These are phyloP conservation scores for Darksidea phi DNA, from an alignment of 495 filamentous ascomycete species.

Conservation along the genomic window DNA sequence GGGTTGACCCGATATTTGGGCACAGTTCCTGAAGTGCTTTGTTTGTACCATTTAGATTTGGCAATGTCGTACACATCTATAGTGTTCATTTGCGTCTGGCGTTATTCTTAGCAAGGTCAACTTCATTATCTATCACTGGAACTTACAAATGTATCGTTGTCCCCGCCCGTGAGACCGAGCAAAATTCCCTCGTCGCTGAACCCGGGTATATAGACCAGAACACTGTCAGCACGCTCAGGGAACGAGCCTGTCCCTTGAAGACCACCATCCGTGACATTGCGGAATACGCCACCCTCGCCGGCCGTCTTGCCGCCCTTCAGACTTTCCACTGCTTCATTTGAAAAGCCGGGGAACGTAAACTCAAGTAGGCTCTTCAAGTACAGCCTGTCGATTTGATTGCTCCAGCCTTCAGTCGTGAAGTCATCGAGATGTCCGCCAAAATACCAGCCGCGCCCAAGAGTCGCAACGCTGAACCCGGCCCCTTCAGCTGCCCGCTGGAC, in stretches of 20 bases:
- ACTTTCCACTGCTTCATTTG: constrained; percentile 56
- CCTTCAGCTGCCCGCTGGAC: constrained; percentile 69
- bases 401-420: constrained; percentile 70
- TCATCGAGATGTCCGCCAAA: constrained; percentile 73
- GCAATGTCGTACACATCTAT: constrained; percentile 77
- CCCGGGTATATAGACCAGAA: constrained; percentile 68
- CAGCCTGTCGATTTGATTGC: constrained; percentile 54
- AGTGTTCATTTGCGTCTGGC: constrained; percentile 63
- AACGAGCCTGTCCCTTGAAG: constrained; percentile 63
- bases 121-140: constrained; percentile 10
- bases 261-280: constrained; percentile 70
- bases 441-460: constrained; percentile 67
- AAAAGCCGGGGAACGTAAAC: constrained; percentile 66
- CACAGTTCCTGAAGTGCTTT: constrained; percentile 60
- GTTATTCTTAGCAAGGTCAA: not conserved
- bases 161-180: constrained; percentile 68
- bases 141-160: constrained; percentile 56
- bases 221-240: constrained; percentile 68
- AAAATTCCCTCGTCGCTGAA: constrained; percentile 68
- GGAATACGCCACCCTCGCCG: constrained; percentile 55
- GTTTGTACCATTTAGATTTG: constrained; percentile 74
- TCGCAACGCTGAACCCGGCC: constrained; percentile 64
- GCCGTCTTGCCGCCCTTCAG: constrained; percentile 53
- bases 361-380: constrained; percentile 75
- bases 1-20: constrained; percentile 70